Percentiles rank a stretch among this genome's conserved stretches.
phyloP scores from a whole-genome alignment of 2,329 filamentous ascomycete genomes.

The Ascomycota sp. region DNA sequence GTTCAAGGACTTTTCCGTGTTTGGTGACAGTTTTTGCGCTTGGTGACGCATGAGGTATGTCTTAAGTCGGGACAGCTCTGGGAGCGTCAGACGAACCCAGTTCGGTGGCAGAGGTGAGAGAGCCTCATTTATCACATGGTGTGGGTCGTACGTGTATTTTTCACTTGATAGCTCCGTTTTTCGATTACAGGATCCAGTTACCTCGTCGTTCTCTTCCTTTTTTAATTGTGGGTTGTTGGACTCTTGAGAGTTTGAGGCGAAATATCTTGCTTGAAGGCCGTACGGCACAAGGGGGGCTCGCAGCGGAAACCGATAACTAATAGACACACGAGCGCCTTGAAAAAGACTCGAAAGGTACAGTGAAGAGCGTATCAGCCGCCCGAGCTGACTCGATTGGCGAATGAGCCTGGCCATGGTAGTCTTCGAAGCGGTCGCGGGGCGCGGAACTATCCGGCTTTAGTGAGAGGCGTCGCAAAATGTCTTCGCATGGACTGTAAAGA shows the following conservation, averaged over 20 bases:
- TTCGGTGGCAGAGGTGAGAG: slow-evolving; percentile 18
- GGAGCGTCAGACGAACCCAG: slow-evolving; percentile 24
- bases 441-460: slow-evolving; percentile 15
- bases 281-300: slow-evolving; percentile 15
- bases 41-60: slow-evolving; percentile 16
- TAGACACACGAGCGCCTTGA: slow-evolving; percentile 18
- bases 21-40: slow-evolving; percentile 35
- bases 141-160: no score
- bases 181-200: background rate
- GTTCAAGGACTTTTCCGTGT: slow-evolving; percentile 34
- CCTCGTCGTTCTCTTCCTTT: slow-evolving; percentile 1
- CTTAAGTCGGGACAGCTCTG: slow-evolving; percentile 31
- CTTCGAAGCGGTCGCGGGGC: slow-evolving; percentile 10
- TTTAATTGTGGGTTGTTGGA: slow-evolving; percentile 13
- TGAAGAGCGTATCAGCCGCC: slow-evolving; percentile 37
- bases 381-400: slow-evolving; percentile 44
- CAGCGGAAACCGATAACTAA: slow-evolving; percentile 12
- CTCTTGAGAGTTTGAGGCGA: slow-evolving; percentile 17
- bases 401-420: slow-evolving; percentile 43
- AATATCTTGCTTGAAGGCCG: slow-evolving; percentile 14
- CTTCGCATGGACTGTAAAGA: slow-evolving; percentile 10
- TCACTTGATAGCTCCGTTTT: no score
- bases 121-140: no score
- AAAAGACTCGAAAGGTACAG: slow-evolving; percentile 30
- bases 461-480: slow-evolving; percentile 9